Evolutionary conservation across 2,329 filamentous ascomycete species (phyloP).

Genomic region (Trichoderma pleuroti): DNA sequence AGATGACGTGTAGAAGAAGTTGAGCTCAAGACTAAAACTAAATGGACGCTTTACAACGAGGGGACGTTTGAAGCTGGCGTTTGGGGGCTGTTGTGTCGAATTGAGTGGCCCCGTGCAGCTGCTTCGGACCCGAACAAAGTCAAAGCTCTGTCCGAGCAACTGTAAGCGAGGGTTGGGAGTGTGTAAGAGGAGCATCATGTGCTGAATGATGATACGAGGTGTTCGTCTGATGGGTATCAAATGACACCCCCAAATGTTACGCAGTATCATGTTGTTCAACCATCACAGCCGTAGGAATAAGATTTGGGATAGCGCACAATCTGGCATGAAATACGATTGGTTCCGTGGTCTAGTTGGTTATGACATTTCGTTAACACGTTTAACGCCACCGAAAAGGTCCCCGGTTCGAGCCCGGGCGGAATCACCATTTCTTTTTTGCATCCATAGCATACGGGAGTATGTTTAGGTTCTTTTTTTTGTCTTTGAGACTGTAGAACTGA

Average conservation of each 20-base stretch:
- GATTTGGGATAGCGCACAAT: neutral
- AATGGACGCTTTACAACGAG: neutral
- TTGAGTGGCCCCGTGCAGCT: neutral
- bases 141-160: neutral
- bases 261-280: neutral
- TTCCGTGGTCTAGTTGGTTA: slow-evolving; percentile 31
- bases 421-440: slow-evolving; percentile 22
- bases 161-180: neutral
- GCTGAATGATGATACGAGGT: neutral
- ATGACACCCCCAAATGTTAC: neutral
- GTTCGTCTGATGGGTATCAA: neutral
- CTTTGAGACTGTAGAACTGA: neutral
- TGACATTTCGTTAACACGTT: slow-evolving; percentile 28
- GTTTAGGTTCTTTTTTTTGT: neutral
- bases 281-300: neutral
- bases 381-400: slow-evolving; percentile 29
- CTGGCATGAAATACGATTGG: neutral
- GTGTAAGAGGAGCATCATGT: neutral
- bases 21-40: neutral
- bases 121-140: neutral
- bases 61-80: neutral
- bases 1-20: neutral
- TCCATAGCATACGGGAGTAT: neutral
- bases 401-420: slow-evolving; percentile 30
- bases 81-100: neutral